These are phyloP conservation scores for Bacterosira constricta DNA, from an alignment of 108 stramenopile species.

Conservation along the genomic window DNA sequence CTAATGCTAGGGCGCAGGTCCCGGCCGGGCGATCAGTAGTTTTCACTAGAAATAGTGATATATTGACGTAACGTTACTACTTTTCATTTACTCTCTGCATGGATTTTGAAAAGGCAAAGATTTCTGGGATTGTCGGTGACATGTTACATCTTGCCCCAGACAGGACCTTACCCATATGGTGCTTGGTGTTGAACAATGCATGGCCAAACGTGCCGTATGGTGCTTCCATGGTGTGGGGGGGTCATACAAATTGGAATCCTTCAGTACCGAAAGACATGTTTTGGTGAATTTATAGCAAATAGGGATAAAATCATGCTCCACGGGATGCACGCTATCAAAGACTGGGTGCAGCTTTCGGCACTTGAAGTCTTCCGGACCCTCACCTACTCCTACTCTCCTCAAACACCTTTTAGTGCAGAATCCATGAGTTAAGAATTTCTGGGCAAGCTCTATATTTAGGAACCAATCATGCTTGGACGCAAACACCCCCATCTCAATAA, in stretches of 20 bases:
- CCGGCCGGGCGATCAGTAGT: no score
- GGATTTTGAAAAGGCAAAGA: background rate
- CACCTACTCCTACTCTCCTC: background rate
- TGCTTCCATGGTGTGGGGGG: background rate
- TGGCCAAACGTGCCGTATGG: background rate
- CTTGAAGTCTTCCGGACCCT: background rate
- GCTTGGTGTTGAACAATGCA: conserved; percentile 4
- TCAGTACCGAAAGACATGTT: background rate
- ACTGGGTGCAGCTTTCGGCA: background rate
- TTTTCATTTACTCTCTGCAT: no score
- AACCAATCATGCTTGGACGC: conserved; percentile 1
- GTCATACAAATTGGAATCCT: background rate
- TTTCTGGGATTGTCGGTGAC: background rate
- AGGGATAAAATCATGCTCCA: background rate
- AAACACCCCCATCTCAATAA: conserved; percentile 10
- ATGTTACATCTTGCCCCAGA: conserved; percentile 2
- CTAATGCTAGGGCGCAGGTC: no score
- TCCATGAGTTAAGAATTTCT: background rate
- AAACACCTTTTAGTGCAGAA: conserved; percentile 16
- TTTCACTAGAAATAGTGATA: no score
- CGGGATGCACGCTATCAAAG: background rate
- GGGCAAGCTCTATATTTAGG: background rate
- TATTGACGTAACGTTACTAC: no score
- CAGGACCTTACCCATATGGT: conserved; percentile 3
- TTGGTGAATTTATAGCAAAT: background rate